These are phyloP conservation scores for Debaryomyces tyrocola DNA, from an alignment of 805 yeast genomes.

Conservation along the genomic window DNA sequence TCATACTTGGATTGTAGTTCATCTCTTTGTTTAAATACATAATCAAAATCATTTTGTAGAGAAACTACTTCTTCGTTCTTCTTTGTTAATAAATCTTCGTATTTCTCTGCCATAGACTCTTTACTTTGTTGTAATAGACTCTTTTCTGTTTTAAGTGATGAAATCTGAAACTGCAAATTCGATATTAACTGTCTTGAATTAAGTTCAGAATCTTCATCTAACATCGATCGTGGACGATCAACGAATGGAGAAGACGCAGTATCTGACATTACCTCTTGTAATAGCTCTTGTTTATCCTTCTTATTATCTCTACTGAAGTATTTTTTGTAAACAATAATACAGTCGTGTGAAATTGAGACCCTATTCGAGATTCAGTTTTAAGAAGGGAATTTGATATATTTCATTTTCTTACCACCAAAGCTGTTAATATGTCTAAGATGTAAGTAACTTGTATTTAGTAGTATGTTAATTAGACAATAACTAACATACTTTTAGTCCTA, in stretches of 20 bases:
- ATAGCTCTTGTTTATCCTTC: neutral
- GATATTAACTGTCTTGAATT: constrained; percentile 19
- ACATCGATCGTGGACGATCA: constrained; percentile 17
- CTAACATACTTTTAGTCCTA: constrained; percentile 52
- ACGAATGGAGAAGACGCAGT: constrained; percentile 27
- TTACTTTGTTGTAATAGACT: constrained; percentile 27
- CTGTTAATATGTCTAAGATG: constrained; percentile 45
- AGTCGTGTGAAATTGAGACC: constrained; percentile 6
- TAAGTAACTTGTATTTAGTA: constrained; percentile 24
- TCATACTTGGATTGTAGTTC: constrained; percentile 30
- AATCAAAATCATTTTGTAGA: constrained; percentile 38
- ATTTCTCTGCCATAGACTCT: constrained; percentile 20
- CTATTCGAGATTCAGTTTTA: neutral
- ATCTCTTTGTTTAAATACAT: constrained; percentile 31
- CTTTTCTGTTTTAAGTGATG: constrained; percentile 33
- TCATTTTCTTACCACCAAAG: neutral
- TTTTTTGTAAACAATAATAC: neutral
- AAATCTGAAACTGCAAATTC: constrained; percentile 32
- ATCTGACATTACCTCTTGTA: constrained; percentile 6
- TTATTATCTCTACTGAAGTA: neutral
- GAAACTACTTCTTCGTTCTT: constrained; percentile 33
- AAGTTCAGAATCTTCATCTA: constrained; percentile 13
- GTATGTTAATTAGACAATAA: neutral
- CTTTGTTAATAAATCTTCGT: constrained; percentile 26
- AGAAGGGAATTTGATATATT: neutral